Evolutionary conservation across 164 flowering plant genomes (phyloP).

Genomic region (Vitis rotundifolia): DNA sequence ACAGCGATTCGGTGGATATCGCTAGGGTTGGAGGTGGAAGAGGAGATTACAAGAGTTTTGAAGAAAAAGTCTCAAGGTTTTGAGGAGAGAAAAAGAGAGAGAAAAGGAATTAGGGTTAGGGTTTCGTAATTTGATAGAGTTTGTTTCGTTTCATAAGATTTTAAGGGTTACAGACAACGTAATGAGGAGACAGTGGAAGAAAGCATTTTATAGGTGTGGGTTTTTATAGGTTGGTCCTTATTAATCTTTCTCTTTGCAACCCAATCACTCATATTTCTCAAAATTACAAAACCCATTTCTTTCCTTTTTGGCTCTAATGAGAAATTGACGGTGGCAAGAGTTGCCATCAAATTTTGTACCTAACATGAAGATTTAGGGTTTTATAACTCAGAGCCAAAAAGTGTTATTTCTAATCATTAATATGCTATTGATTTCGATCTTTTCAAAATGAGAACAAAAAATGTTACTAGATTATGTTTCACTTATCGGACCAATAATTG

Average conservation of each 20-base stretch:
- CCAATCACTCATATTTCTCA: not conserved
- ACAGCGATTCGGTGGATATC: not conserved
- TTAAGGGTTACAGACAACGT: conserved; percentile 7
- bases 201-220: not conserved
- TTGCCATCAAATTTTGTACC: too few relatives aligned
- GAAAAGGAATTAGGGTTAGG: not conserved
- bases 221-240: not conserved
- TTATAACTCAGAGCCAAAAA: too few relatives aligned
- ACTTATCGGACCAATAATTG: too few relatives aligned
- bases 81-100: not conserved
- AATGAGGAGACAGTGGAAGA: not conserved
- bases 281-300: too few relatives aligned
- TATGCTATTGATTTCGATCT: too few relatives aligned
- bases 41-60: not conserved
- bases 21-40: not conserved
- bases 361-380: too few relatives aligned
- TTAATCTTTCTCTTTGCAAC: not conserved
- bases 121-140: not conserved
- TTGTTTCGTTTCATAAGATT: not conserved
- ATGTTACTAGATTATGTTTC: too few relatives aligned
- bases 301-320: too few relatives aligned
- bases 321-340: too few relatives aligned
- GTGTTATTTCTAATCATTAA: too few relatives aligned
- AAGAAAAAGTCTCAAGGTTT: not conserved
- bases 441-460: too few relatives aligned